Percentiles rank a stretch among this genome's conserved stretches.
Conservation (phyloP, 352 stramenopile genomes). For the Plasmopara halstedii region DNA sequence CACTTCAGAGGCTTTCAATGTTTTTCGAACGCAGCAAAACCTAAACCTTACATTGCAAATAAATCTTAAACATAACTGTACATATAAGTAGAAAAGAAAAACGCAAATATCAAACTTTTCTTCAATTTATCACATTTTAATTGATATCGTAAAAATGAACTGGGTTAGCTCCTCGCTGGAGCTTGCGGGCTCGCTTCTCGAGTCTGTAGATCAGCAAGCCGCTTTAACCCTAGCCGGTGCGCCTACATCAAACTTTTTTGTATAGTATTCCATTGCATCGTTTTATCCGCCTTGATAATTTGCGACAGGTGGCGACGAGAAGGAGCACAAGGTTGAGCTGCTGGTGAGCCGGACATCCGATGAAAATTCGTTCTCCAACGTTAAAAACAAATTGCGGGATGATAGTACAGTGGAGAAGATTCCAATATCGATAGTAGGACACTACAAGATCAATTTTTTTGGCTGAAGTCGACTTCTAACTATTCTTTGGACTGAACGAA, state of each 20-base stretch:
- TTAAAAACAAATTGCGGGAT: slow-evolving; percentile 7
- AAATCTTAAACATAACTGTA: no score
- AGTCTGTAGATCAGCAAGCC: slow-evolving; percentile 81
- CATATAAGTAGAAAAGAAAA: no score
- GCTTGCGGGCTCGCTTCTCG: slow-evolving; percentile 67
- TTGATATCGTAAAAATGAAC: slow-evolving; percentile 38
- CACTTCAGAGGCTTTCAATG: no score
- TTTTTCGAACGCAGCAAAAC: no score
- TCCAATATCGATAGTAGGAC: slow-evolving; percentile 7
- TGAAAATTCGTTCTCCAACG: slow-evolving; percentile 2
- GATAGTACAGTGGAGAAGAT: neutral
- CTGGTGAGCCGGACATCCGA: slow-evolving; percentile 15
- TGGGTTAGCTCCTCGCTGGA: slow-evolving; percentile 82
- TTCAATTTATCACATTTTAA: neutral
- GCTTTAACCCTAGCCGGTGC: slow-evolving; percentile 55
- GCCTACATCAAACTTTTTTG: neutral
- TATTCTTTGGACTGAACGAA: neutral
- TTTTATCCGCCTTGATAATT: slow-evolving; percentile 3
- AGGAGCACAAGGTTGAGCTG: slow-evolving; percentile 19
- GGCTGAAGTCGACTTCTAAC: slow-evolving; percentile 1
- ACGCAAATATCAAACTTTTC: no score
- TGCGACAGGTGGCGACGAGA: slow-evolving; percentile 15
- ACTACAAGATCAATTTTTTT: neutral
- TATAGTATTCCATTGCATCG: neutral
- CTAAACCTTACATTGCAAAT: no score